phyloP scores from a whole-genome alignment of 75 land plant genomes.

The Chamaecyparis obtusa region DNA sequence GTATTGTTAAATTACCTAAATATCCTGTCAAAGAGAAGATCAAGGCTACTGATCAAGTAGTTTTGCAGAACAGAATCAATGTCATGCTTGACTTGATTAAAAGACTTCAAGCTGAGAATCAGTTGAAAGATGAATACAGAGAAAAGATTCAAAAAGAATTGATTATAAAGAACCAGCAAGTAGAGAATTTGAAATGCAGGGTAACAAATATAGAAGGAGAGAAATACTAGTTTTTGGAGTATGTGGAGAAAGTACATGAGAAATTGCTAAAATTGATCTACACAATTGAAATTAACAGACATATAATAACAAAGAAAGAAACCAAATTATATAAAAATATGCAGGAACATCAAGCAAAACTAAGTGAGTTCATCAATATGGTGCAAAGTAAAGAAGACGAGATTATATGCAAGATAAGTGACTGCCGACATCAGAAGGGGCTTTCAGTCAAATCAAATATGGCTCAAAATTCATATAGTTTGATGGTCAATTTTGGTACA shows the following conservation, averaged over 20 bases:
- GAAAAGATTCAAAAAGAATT: conserved; percentile 23
- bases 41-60: conserved; percentile 10
- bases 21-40: conserved; percentile 32
- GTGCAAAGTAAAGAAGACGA: conserved; percentile 10
- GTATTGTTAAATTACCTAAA: conserved; percentile 38
- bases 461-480: neutral
- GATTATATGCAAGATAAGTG: conserved; percentile 2
- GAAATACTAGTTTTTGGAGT: conserved; percentile 3
- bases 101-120: conserved; percentile 31
- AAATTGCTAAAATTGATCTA: conserved; percentile 5
- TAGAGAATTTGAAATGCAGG: conserved; percentile 10
- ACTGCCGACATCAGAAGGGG: neutral
- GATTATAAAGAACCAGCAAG: conserved; percentile 22
- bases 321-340: conserved; percentile 1
- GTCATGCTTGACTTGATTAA: conserved; percentile 29
- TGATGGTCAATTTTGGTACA: neutral
- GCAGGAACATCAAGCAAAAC: conserved; percentile 5
- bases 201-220: conserved; percentile 23
- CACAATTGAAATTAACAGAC: conserved; percentile 11
- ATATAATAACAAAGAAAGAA: conserved; percentile 6
- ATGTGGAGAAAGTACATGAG: conserved; percentile 5
- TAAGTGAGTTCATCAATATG: neutral
- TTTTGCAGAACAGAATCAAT: conserved; percentile 31
- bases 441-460: neutral
- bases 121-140: conserved; percentile 21